Conservation (phyloP, 495 filamentous ascomycete genomes). For the Talaromyces stipitatus region DNA sequence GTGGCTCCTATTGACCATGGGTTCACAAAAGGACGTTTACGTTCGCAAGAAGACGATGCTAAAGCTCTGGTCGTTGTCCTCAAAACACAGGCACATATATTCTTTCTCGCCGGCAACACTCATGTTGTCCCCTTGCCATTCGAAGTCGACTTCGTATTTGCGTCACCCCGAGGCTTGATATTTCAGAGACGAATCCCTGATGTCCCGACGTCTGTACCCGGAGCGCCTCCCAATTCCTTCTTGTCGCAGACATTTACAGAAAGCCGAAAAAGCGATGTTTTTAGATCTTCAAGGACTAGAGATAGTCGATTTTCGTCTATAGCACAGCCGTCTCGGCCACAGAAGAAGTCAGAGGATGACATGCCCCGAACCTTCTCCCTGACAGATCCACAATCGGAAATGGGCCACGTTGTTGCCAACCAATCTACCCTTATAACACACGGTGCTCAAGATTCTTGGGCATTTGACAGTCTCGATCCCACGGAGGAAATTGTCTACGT, state of each 20-base stretch:
- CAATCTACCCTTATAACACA: conserved; percentile 21
- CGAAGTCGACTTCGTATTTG: conserved; percentile 80
- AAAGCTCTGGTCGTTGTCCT: conserved; percentile 84
- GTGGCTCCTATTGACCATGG: conserved; percentile 1
- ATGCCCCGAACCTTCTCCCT: conserved; percentile 78
- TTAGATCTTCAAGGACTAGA: conserved; percentile 36
- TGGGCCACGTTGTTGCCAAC: conserved; percentile 70
- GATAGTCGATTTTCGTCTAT: conserved; percentile 27
- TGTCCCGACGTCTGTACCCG: conserved; percentile 20
- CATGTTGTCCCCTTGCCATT: conserved; percentile 93
- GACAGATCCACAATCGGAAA: conserved; percentile 78
- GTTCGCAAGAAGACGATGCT: conserved; percentile 19
- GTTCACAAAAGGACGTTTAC: neutral
- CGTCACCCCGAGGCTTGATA: conserved; percentile 72
- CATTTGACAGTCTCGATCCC: conserved; percentile 50
- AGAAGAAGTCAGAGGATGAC: conserved; percentile 35
- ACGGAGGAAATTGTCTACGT: conserved; percentile 78
- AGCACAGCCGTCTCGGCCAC: conserved; percentile 13
- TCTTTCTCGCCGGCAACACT: conserved; percentile 79
- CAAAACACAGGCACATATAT: conserved; percentile 87
- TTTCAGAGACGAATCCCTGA: conserved; percentile 64
- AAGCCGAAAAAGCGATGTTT: conserved; percentile 34
- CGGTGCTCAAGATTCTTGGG: conserved; percentile 18
- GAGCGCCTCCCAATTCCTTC: conserved; percentile 74
- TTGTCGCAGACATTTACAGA: conserved; percentile 36